Conservation (phyloP, 1,284 basidiomycete species). For the Rhodotorula sp. region DNA sequence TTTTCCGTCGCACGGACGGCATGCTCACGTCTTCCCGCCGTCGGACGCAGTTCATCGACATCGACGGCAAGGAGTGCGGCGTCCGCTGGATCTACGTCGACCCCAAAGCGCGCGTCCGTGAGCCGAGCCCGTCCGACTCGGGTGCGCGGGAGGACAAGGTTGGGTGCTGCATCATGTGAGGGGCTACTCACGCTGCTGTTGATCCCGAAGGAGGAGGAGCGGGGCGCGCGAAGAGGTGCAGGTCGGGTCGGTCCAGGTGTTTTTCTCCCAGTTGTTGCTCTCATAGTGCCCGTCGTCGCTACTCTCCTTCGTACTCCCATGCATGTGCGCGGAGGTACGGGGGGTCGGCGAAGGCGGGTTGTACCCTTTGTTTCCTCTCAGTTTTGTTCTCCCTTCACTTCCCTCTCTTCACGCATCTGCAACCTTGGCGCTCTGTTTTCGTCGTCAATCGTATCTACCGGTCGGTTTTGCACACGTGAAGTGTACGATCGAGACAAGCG, state of each 20-base stretch:
- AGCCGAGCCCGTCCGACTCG: not conserved
- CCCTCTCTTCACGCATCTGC: not conserved
- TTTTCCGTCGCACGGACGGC: not conserved
- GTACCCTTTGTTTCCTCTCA: not conserved
- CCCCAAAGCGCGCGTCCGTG: slow-evolving; percentile 13
- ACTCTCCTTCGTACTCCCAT: not conserved
- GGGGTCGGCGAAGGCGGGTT: not conserved
- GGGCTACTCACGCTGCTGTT: not conserved
- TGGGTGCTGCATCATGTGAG: slow-evolving; percentile 18
- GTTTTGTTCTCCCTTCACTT: not conserved
- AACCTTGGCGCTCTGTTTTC: not conserved
- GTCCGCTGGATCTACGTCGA: slow-evolving; percentile 40
- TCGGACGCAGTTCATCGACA: slow-evolving; percentile 27
- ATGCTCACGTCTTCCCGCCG: not conserved
- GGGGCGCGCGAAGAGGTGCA: no score
- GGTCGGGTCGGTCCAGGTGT: not conserved
- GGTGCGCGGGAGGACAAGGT: not conserved
- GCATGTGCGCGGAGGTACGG: no score
- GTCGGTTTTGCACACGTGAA: no score
- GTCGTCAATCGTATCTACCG: no score
- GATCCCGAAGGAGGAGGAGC: not conserved
- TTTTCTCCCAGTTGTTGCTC: not conserved
- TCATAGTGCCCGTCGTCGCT: not conserved
- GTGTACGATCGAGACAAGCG: no score
- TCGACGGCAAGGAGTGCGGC: slow-evolving; percentile 37